These are phyloP conservation scores for Mallotus nudiflorus DNA, from an alignment of 345 rosid species.

Conservation along the genomic window DNA sequence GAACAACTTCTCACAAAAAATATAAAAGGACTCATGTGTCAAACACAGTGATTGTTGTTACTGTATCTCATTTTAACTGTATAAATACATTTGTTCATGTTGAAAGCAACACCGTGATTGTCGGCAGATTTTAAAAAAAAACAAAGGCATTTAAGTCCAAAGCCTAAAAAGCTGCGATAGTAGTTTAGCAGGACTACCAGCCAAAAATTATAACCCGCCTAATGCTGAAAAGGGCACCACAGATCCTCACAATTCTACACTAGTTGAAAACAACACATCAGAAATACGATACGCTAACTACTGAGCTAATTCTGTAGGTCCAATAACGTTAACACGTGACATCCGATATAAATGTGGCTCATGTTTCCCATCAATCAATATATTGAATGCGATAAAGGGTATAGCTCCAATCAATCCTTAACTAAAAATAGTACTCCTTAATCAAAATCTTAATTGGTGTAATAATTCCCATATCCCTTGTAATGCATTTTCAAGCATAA, in stretches of 20 bases:
- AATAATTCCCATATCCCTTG: background rate
- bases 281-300: background rate
- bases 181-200: background rate
- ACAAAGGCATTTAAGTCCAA: background rate
- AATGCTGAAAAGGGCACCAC: background rate
- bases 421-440: background rate
- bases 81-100: background rate
- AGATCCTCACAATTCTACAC: background rate
- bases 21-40: too few species aligned
- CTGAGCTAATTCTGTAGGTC: background rate
- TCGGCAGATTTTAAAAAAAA: background rate
- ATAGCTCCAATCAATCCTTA: background rate
- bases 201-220: background rate
- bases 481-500: background rate
- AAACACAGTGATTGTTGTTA: too few species aligned
- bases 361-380: background rate
- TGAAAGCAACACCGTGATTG: conserved; percentile 12
- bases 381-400: background rate
- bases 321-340: too few species aligned
- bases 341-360: background rate
- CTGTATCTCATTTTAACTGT: background rate
- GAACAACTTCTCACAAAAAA: too few species aligned
- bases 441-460: background rate
- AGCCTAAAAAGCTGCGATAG: conserved; percentile 16
- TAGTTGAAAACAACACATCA: background rate